These are phyloP conservation scores for Coprinopsis strossmayeri DNA, from an alignment of 768 basidiomycete species.

Conservation along the genomic window DNA sequence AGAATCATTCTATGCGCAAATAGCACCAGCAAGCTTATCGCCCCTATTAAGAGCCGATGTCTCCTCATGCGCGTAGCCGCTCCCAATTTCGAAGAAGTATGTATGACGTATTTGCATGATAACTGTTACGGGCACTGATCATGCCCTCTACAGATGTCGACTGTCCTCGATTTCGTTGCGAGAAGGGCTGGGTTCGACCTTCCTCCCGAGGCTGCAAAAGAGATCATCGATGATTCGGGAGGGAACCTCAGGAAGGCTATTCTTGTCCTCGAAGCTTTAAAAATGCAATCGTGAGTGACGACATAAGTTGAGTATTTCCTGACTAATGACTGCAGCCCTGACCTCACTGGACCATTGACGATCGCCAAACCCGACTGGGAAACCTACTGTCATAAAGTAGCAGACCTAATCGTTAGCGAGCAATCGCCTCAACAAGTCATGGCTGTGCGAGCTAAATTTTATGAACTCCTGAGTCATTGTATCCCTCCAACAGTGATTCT, in stretches of 20 bases:
- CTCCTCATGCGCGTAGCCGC: slow-evolving; percentile 90
- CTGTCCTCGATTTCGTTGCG: slow-evolving; percentile 74
- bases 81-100: slow-evolving; percentile 71
- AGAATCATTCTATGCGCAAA: slow-evolving; percentile 95
- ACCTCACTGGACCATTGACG: slow-evolving; percentile 67
- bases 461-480: slow-evolving; percentile 94
- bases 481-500: slow-evolving; percentile 90
- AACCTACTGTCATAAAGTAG: slow-evolving; percentile 89
- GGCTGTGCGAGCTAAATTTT: slow-evolving; percentile 89
- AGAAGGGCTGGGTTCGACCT: slow-evolving; percentile 73
- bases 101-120: neutral
- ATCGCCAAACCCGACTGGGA: slow-evolving; percentile 99
- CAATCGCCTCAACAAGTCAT: slow-evolving; percentile 87
- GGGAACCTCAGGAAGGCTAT: slow-evolving; percentile 95
- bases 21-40: slow-evolving; percentile 91
- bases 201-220: slow-evolving; percentile 67
- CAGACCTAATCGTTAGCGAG: slow-evolving; percentile 82
- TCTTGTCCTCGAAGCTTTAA: slow-evolving; percentile 89
- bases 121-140: slow-evolving; percentile 1
- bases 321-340: slow-evolving; percentile 47
- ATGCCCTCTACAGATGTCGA: slow-evolving; percentile 64
- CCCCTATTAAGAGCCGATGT: slow-evolving; percentile 94
- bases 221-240: slow-evolving; percentile 73
- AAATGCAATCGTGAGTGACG: slow-evolving; percentile 83
- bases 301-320: neutral